Base-by-base conservation (phyloP, 768 basidiomycete genomes). In the Leccinum sublutescens region DNA sequence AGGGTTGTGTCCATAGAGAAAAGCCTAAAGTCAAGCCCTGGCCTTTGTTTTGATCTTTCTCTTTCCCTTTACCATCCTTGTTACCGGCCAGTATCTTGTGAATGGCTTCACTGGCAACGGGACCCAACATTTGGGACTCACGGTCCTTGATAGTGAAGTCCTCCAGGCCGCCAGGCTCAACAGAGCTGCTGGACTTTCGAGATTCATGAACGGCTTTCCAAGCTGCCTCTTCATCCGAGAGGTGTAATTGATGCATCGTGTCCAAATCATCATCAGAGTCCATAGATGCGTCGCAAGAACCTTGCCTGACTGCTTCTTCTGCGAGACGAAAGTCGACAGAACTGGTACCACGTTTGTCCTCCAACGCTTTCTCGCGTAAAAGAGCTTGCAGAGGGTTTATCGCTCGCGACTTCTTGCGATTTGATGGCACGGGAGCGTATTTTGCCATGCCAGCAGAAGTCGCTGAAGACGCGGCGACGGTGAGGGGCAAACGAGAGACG, bases 361-460 rank as follows among this genome's bases (percentile, higher is more conserved):
- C 64, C 25, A 65, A 47, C 17, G 63, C 60, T 66, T 84, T 86
- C 69, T 86, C 85, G 61, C 77, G 81, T 40, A 87, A 67, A 31
- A 87, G 77, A 2, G 74, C 78, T 52, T 77, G 79, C 21, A 89
- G 75, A 10, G 87, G 86, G 61, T 85, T 82, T 33, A n/a, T n/a
- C 11, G 69, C 65, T 21, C 12, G 48, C n/a, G 59, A 47, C 40
- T 61, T 69, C 63, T 72, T 74, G 47, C 55, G 60, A 15, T 57
- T 60, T 51, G 25, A 31, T 0, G 48, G 29, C 9, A 43, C 19
- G 15, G 59, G 47, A 14, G 11, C 12, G 9, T 51, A 27, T 9
- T 62, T 61, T 21, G 31, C 50, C 15, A 34, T 29, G 2, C 54
- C 19, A 40, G 31, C 48, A 49, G 52, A 56, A 29, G 54, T 34